Evolutionary conservation across 768 basidiomycete genomes (phyloP).

Genomic region (Serendipita sp.): DNA sequence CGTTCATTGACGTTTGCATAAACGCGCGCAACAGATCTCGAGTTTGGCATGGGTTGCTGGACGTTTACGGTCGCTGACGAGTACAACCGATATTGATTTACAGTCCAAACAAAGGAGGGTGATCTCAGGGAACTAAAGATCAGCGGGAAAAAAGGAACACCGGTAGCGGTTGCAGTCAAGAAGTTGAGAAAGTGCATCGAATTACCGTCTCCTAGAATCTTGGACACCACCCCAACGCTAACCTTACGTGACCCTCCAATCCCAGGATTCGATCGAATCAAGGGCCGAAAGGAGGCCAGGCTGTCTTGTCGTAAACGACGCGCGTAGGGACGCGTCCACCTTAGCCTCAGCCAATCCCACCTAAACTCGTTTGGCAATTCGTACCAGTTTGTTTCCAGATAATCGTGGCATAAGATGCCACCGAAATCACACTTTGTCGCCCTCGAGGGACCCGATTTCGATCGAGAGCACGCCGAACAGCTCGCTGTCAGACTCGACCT

Average conservation of each 20-base stretch:
- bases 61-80: not conserved
- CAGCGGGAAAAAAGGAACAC: too few species aligned
- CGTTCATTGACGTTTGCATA: slow-evolving; percentile 80
- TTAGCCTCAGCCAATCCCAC: slow-evolving; percentile 1
- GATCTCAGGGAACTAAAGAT: too few species aligned
- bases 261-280: too few species aligned
- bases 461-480: slow-evolving; percentile 1
- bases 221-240: too few species aligned
- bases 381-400: not conserved
- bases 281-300: too few species aligned
- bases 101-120: too few species aligned
- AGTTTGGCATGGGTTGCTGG: not conserved
- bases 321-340: not conserved
- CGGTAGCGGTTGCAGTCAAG: too few species aligned
- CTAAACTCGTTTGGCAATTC: not conserved
- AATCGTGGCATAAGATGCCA: not conserved
- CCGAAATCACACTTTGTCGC: not conserved
- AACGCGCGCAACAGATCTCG: slow-evolving; percentile 57
- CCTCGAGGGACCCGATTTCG: slow-evolving; percentile 1
- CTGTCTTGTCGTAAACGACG: not conserved
- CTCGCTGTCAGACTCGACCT: not conserved
- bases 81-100: too few species aligned
- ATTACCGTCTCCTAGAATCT: too few species aligned
- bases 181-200: too few species aligned
- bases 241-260: too few species aligned